Base-by-base conservation (phyloP, 2,329 filamentous ascomycete genomes). In the Colletotrichum kahawae region DNA sequence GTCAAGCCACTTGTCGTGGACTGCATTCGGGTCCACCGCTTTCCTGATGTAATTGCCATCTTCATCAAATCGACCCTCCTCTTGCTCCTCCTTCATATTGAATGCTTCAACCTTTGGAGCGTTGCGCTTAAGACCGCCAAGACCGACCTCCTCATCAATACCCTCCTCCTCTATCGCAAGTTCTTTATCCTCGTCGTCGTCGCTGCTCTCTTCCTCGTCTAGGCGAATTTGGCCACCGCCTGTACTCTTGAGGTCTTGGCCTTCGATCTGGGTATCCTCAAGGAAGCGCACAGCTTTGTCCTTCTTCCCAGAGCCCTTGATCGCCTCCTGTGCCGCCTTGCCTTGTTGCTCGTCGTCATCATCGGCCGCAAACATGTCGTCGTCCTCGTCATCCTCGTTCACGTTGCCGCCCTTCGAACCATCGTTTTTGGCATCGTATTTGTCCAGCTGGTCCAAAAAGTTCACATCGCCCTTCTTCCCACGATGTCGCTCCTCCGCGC, bases 71-170 rank as follows among this genome's bases (percentile, higher is more conserved):
- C 92, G 90, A 1, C 97, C 97, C 79, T 98, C 96, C 81, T 98
- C 95, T 83, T 97, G 93, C 83, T 99, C 97, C 14, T 91, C 87
- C 74, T 92, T 92, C 89, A 99, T 94, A 82, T 99, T 98, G 89
- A 99, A 99, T 4, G 96, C 96, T 83, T 98, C 97, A 7, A 99
- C 90, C 82, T 97, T 95, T 2, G 97, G 97, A 2, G 97, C 97
- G 83, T 98, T 95, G 80, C 93, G 94, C 86, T 98, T 98, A 79
- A 97, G 93, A 3, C 94, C 94, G 16, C 97, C 97, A 2, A 95
- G 93, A 3, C 97, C 97, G 7, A 99, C 88, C 83, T 99, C 97
- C 70, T 96, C 93, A 78, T 98, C 97, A 18, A 98, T 82, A 21
- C 92, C 94, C 76, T 94, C 92, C 77, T 95, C 95, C 38, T 95